These are phyloP conservation scores for Colletotrichum tropicale DNA, from an alignment of 2,329 filamentous ascomycete species.

Conservation along the genomic window DNA sequence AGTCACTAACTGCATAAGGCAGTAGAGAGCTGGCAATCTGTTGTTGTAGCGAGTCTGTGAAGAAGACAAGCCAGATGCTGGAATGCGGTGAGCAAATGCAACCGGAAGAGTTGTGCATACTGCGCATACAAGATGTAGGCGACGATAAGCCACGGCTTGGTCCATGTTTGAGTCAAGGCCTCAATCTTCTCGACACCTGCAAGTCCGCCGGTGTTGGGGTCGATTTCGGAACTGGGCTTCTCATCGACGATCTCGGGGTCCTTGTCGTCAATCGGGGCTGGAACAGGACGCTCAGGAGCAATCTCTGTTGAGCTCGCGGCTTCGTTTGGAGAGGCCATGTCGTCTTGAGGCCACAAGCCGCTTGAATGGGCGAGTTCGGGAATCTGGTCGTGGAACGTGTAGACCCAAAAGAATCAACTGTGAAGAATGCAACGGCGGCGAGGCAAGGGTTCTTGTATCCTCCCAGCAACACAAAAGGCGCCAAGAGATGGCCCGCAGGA, in stretches of 20 bases:
- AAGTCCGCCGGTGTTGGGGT: constrained; percentile 5
- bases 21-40: constrained; percentile 35
- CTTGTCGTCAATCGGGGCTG: background rate
- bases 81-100: background rate
- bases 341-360: background rate
- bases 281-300: background rate
- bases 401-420: background rate
- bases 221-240: background rate
- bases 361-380: too few relatives aligned
- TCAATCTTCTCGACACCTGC: constrained; percentile 41
- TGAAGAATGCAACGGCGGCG: background rate
- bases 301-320: background rate
- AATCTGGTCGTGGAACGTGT: background rate
- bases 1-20: constrained; percentile 39
- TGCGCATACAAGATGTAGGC: constrained; percentile 42
- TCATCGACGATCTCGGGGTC: background rate
- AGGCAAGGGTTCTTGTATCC: background rate
- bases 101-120: background rate
- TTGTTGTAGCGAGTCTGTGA: constrained; percentile 45
- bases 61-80: constrained; percentile 48
- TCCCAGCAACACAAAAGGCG: background rate
- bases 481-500: background rate
- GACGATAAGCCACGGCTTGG: constrained; percentile 36
- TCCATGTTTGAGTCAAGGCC: constrained; percentile 44
- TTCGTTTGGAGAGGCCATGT: background rate